Evolutionary conservation across 768 basidiomycete species (phyloP), one percentile per base, ranked within the genome.

Genomic region (Kwoniella heveanensis): DNA sequence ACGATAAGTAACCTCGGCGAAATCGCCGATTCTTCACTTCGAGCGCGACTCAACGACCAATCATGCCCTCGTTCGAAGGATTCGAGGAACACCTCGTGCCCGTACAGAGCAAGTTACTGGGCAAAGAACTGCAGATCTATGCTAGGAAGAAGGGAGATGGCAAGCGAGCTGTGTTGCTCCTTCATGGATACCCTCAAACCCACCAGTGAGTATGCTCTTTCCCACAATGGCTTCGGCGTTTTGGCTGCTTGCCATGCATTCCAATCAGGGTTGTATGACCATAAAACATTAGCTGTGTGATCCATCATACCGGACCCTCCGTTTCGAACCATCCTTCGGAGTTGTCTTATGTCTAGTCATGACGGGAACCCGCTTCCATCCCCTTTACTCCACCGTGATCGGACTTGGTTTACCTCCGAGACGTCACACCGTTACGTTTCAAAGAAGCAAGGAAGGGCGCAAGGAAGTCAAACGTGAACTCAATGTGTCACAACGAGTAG

Each of bases 161-260:
- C 17, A 60, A 68, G 15, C 63, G 64, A 47, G 54, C 56, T 29
- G 24, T 74, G 25, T 50, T 75, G 27, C 37, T 75, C n/a, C 48
- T 75, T 5, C 73, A 75, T 61, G 73, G 73, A 13, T 69, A 69
- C 62, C 73, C 73, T 19, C 70, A 75, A 55, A 70, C 68, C 10
- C 48, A 48, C 24, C 65, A 70, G 71, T 73, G 37, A 53, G 71
- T 64, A 17, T 2, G 22, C 10, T 51, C 7, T 51, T 15, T 19
- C 49, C 7, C 19, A 32, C 32, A n/a, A n/a, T n/a, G n/a, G n/a
- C n/a, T n/a, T n/a, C n/a, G n/a, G n/a, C n/a, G n/a, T n/a, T n/a
- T n/a, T n/a, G n/a, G n/a, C n/a, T n/a, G n/a, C n/a, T n/a, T n/a
- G n/a, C n/a, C n/a, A n/a, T n/a, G n/a, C n/a, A n/a, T n/a, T n/a